Evolutionary conservation across 441 rosid genomes (phyloP), one percentile per base, ranked within the genome.

Genomic region (Biscutella auriculata): DNA sequence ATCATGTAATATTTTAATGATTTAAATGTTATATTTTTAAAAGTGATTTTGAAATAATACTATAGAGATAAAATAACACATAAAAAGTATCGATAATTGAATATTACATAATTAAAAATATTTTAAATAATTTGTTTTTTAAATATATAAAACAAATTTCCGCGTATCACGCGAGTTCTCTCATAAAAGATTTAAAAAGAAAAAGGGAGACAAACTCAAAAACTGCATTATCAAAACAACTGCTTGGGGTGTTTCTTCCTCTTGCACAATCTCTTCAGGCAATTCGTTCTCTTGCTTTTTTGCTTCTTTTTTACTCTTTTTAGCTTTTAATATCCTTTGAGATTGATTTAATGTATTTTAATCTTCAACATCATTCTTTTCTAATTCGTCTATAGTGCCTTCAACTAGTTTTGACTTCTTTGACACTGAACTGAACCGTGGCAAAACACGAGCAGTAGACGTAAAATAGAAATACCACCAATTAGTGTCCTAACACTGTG

Each of bases 321-420:
- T 93, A 27, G 82, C 67, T 79, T 83, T 88, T 1, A 76, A 87
- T 69, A 95, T 83, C 83, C 82, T 78, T 64, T 88, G 87, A 17
- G 92, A 76, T 76, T 87, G 88, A 16, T 79, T 84, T 67, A 78
- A 67, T 75, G 34, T 76, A 47, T 74, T 49, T 49, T 64, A 73
- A 46, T 84, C 76, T 6, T 53, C 71, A 50, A 37, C 63, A 25
- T 12, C 70, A 21, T 56, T 80, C 27, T 59, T 37, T 4, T 61
- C 78, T 53, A 56, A 65, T 9, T 55, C 73, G 25, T 21, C 69
- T 28, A 61, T 46, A 0, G 63, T 68, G 1, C 1, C 57, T 46
- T 69, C 76, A 36, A 74, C 29, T 37, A 57, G 53, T 40, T 50
- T 72, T 15, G 73, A 28, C 21, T 44, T 57, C 59, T 62, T 69